These are phyloP conservation scores for Epichloe typhina DNA, from an alignment of 2,329 filamentous ascomycete genomes.

Conservation along the genomic window DNA sequence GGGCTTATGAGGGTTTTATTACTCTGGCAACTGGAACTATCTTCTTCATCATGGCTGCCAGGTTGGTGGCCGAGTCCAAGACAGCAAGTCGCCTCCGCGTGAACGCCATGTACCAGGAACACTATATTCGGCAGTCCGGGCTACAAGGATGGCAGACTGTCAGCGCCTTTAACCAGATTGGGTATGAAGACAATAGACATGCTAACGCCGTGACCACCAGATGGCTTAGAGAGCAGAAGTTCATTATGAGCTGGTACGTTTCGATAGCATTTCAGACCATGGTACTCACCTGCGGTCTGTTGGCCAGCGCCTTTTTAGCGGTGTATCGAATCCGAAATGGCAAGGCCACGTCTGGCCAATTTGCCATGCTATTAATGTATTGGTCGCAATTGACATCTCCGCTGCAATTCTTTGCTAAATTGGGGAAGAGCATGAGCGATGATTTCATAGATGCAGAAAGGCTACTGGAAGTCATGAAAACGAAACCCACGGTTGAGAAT, in stretches of 20 bases:
- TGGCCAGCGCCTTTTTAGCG: conserved; percentile 47
- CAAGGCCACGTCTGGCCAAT: conserved; percentile 49
- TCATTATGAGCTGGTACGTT: conserved; percentile 31
- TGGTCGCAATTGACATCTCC: conserved; percentile 61
- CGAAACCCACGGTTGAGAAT: conserved; percentile 40
- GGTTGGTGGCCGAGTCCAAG: conserved; percentile 37
- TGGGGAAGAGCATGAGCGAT: conserved; percentile 42
- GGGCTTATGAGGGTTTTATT: conserved; percentile 49
- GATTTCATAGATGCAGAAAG: conserved; percentile 45
- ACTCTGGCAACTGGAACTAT: conserved; percentile 44
- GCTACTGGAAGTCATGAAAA: conserved; percentile 44
- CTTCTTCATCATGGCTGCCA: conserved; percentile 40
- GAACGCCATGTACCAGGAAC: conserved; percentile 40
- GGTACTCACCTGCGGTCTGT: conserved; percentile 55
- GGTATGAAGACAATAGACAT: conserved; percentile 42
- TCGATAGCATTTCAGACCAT: conserved; percentile 44
- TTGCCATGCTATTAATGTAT: conserved; percentile 59
- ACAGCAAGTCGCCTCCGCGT: conserved; percentile 36
- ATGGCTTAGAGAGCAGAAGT: conserved; percentile 25
- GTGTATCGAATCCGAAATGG: conserved; percentile 54
- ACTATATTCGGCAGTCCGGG: conserved; percentile 40
- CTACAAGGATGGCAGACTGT: conserved; percentile 48
- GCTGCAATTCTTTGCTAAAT: conserved; percentile 52
- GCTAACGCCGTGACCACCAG: conserved; percentile 32
- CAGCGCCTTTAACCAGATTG: conserved; percentile 45